Conservation (phyloP, 2,329 filamentous ascomycete genomes). For the Xylariaceae sp. region DNA sequence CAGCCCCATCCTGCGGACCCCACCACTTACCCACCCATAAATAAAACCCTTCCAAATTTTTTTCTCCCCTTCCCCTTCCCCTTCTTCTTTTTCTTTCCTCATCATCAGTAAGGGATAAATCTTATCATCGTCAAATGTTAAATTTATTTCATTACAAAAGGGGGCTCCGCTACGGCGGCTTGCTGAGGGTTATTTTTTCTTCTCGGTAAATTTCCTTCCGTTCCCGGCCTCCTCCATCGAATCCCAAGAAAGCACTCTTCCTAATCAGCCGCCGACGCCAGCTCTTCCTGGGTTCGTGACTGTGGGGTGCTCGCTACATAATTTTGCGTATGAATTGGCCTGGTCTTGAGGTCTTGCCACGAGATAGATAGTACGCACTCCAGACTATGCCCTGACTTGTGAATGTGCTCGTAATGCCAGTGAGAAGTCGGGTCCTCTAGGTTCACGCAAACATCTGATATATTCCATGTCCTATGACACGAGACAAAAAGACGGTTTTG, state of each 20-base stretch:
- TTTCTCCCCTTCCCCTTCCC: constrained; percentile 1
- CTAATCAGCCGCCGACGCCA: constrained; percentile 35
- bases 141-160: constrained; percentile 28
- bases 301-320: constrained; percentile 35
- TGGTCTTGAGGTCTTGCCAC: background rate
- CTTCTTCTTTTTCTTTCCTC: constrained; percentile 27
- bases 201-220: constrained; percentile 34
- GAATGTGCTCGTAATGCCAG: no score
- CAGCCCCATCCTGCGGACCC: no score
- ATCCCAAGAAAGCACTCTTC: constrained; percentile 29
- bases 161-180: constrained; percentile 34
- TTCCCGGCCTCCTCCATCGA: constrained; percentile 35
- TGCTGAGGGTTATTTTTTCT: constrained; percentile 34
- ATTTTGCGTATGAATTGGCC: background rate
- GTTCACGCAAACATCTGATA: no score
- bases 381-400: no score
- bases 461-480: no score
- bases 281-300: constrained; percentile 34
- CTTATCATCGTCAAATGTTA: constrained; percentile 35
- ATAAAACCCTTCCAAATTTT: constrained; percentile 9
- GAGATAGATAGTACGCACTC: no score
- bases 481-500: no score
- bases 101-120: constrained; percentile 37
- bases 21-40: constrained; percentile 7
- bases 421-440: no score